Percentiles rank a stretch among this genome's conserved stretches.
These are phyloP conservation scores for Aphanomyces astaci DNA, from an alignment of 352 stramenopile genomes.

Conservation along the genomic window DNA sequence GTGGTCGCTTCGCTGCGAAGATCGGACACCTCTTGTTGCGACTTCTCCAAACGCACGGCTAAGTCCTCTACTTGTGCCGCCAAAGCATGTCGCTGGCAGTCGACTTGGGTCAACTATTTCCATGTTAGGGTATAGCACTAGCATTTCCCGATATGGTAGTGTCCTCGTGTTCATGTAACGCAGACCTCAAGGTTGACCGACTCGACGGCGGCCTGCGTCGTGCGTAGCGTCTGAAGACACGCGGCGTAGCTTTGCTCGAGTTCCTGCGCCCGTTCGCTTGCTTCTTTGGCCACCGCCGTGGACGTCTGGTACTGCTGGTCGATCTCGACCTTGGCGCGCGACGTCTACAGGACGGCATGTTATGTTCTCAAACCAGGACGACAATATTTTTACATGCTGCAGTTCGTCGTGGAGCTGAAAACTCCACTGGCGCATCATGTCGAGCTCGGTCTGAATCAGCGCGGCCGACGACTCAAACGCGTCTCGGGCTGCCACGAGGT, in stretches of 20 bases:
- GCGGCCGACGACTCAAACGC: slow-evolving; percentile 30
- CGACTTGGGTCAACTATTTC: neutral
- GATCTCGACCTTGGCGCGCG: neutral
- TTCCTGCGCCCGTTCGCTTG: neutral
- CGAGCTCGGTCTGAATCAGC: slow-evolving; percentile 35
- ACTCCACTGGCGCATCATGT: slow-evolving; percentile 30
- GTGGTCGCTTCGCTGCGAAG: neutral
- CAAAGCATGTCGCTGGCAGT: neutral
- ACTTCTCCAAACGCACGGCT: neutral
- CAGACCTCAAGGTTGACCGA: neutral
- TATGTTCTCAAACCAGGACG: too few species aligned
- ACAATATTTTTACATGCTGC: slow-evolving; percentile 19
- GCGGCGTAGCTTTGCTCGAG: neutral
- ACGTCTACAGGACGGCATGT: slow-evolving; percentile 2
- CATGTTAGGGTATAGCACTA: too few species aligned
- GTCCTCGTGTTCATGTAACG: too few species aligned
- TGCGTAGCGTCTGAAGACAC: neutral
- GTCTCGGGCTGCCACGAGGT: slow-evolving; percentile 29
- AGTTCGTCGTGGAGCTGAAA: slow-evolving; percentile 20
- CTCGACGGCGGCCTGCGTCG: neutral
- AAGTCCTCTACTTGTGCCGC: neutral
- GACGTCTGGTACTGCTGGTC: neutral
- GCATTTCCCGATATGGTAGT: too few species aligned
- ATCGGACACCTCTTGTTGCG: neutral
- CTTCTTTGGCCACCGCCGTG: neutral